Evolutionary conservation across 2,329 filamentous ascomycete species (phyloP), one percentile per base, ranked within the genome.

Genomic region (Aspergillus fijiensis): DNA sequence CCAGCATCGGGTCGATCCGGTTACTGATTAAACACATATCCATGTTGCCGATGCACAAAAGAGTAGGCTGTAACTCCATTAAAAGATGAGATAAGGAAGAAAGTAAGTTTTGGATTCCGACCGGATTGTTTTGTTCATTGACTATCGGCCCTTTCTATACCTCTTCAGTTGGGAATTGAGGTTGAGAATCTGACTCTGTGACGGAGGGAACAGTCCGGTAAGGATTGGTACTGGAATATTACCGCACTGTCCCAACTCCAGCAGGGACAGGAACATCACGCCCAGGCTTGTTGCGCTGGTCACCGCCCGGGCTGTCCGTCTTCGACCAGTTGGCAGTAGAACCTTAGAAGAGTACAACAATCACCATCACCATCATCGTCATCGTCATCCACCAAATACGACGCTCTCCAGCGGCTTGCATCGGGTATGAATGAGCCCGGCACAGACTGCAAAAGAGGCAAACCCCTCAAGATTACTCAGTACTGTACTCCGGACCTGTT

Each of bases 1-100:
- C 57, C 52, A 62, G 49, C 51, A 19, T 59, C 61, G 63, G 60
- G 53, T 61, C 55, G 63, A 56, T 55, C 65, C 65, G 62, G 65
- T 58, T 64, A 61, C 63, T 51, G 39, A 23, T 51, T 59, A 35
- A 35, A 35, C 14, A 12, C 14, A 35, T 35, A 5, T 39, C 55
- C 59, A 55, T 53, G 52, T 57, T 59, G 54, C 55, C 61, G 57
- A 51, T 56, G 35, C 33, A 45, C 11, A 49, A n/a, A 52, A 12
- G 51, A 42, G 27, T 45, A 9, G 39, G 16, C 25, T 42, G 42
- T 21, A 31, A 29, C 33, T 55, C 29, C 27, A 42, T 10, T 39
- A 23, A 11, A 35, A 11, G 42, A 11, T 23, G 39, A 12, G 7
- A 10, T 29, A 33, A 4, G 5, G 11, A 16, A 35, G 12, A 4